Base-by-base conservation (phyloP, 2,329 filamentous ascomycete genomes). In the Penicillium hesseltinei region DNA sequence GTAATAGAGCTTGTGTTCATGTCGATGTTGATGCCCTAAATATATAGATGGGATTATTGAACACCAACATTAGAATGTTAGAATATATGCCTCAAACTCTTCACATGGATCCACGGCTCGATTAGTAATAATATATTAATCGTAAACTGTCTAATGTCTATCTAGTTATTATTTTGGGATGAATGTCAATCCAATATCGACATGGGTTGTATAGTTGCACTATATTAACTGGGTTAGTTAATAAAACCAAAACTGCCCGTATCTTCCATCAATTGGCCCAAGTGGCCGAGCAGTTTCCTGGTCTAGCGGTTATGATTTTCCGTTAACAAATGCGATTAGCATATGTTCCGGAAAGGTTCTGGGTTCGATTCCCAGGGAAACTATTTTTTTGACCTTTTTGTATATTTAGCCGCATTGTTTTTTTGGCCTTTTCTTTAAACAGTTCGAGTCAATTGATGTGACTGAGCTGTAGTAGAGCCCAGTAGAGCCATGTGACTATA, bases 241-340 rank as follows among this genome's bases (percentile, higher is more conserved):
- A 48, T 49, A 50, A 29, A 5, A 3, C 3, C 13, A 21, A 19
- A 43, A 2, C 2, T 7, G 25, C 11, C 10, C 0, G 0, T 4
- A 0, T 2, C 13, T 25, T 23, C 9, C 46, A 56, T 56, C 38
- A 43, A 51, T 51, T 51, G 36, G 48, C 8, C 23, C 36, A 23
- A 33, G 36, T 51, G 48, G 48, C 5, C 27, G 19, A 55, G 10
- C 31, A 56, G 53, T 56, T 51, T 56, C 53, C 46, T 56, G 53
- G 53, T 55, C 53, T 55, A 55, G 53, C 53, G 53, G 53, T 55
- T 55, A 55, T 55, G 53, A 55, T 56, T 56, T 56, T 56, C 53
- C 53, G 53, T 56, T 56, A 56, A 56, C 53, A 56, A 56, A 36
- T 56, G 53, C 47, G 4, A 44, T 5, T 31, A 8, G 47, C 53